phyloP scores from a whole-genome alignment of 306 rosid species.

The Coriaria nepalensis region DNA sequence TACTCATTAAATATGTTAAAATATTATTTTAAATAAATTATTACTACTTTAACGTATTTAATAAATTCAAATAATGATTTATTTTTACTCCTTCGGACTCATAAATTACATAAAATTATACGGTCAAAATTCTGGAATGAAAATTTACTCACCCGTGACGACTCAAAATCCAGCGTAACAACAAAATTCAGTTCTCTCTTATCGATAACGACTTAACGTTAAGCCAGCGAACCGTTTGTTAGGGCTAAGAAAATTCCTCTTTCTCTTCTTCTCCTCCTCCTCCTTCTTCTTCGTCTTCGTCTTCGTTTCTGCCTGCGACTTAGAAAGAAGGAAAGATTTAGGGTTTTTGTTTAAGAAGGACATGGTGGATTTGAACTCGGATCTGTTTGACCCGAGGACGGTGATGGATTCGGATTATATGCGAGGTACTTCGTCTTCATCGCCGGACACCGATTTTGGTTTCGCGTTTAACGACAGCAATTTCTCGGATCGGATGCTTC shows the following conservation, averaged over 20 bases:
- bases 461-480: conserved; percentile 94
- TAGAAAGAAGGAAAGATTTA: not conserved
- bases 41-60: no score
- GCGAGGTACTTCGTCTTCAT: conserved; percentile 29
- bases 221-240: not conserved
- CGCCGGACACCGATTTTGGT: conserved; percentile 62
- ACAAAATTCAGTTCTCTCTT: no score
- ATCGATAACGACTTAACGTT: no score
- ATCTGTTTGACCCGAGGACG: conserved; percentile 68
- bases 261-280: not conserved
- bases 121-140: no score
- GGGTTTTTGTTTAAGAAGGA: not conserved
- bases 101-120: no score
- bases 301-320: not conserved
- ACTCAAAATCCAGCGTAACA: no score
- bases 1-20: no score
- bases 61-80: no score
- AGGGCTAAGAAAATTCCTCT: not conserved
- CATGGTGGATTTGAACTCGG: conserved; percentile 38
- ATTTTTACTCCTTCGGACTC: no score
- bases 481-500: conserved; percentile 82
- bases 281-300: not conserved
- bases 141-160: no score
- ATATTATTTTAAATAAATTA: no score
- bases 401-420: conserved; percentile 55